Conservation (phyloP, 257 asterid genomes). For the Solanum medicagineum region DNA sequence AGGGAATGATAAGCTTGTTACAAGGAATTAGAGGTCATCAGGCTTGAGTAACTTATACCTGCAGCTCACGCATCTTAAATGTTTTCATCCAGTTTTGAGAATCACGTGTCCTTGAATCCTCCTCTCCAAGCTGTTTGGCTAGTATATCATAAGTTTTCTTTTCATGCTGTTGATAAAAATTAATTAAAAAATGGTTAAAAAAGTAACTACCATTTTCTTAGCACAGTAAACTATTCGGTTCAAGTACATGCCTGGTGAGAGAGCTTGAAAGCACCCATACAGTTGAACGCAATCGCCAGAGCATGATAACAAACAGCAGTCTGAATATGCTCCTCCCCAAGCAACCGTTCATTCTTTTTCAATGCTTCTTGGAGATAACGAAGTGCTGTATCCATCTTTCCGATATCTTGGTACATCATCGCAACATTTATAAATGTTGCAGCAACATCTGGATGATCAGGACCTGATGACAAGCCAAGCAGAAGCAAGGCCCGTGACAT, state of each 20-base stretch:
- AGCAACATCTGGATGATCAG: slow-evolving; percentile 97
- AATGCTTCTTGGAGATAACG: slow-evolving; percentile 90
- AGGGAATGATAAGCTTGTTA: not conserved
- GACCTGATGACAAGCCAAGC: slow-evolving; percentile 76
- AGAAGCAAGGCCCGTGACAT: slow-evolving; percentile 86
- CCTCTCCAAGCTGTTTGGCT: slow-evolving; percentile 91
- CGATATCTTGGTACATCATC: slow-evolving; percentile 95
- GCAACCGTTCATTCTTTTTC: slow-evolving; percentile 70
- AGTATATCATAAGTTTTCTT: slow-evolving; percentile 89
- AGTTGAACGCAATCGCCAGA: slow-evolving; percentile 80
- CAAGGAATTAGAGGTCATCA: not conserved
- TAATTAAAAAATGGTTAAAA: not conserved
- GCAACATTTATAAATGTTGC: slow-evolving; percentile 93
- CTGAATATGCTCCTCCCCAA: slow-evolving; percentile 92
- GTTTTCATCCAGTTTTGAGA: slow-evolving; percentile 90
- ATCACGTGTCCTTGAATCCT: slow-evolving; percentile 84
- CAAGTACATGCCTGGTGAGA: slow-evolving; percentile 59
- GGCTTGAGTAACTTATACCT: slow-evolving; percentile 25
- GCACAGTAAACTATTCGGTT: not conserved
- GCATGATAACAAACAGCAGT: slow-evolving; percentile 99
- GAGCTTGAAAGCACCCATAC: slow-evolving; percentile 87
- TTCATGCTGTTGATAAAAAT: slow-evolving; percentile 57
- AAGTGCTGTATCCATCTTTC: slow-evolving; percentile 84
- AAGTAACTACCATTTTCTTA: not conserved
- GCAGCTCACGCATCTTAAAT: slow-evolving; percentile 77